phyloP scores from a whole-genome alignment of 106 monocot species.

The Agapanthus africanus region DNA sequence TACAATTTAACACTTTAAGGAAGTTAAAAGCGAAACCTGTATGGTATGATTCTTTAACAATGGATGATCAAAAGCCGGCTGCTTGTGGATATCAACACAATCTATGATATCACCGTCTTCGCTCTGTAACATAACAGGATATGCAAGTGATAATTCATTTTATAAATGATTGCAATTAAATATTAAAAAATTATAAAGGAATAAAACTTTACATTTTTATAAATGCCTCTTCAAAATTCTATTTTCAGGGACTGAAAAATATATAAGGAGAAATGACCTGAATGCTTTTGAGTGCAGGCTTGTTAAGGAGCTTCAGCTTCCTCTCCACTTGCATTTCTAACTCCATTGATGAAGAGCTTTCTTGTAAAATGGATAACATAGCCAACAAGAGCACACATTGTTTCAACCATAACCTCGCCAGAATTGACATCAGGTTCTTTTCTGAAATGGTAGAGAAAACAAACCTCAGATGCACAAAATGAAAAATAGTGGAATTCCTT shows the following conservation, averaged over 20 bases:
- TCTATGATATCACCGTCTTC: conserved; percentile 20
- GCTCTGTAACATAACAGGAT: background rate
- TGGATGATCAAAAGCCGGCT: too few relatives aligned
- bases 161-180: too few relatives aligned
- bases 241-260: background rate
- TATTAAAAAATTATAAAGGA: too few relatives aligned
- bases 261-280: background rate
- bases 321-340: background rate
- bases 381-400: background rate
- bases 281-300: conserved; percentile 1
- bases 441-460: too few relatives aligned
- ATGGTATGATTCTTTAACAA: conserved; percentile 14
- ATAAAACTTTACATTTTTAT: too few relatives aligned
- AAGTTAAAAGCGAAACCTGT: background rate
- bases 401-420: background rate
- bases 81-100: conserved; percentile 12
- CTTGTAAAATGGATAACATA: background rate
- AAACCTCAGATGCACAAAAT: too few relatives aligned
- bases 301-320: conserved; percentile 1
- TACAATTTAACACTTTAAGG: too few relatives aligned
- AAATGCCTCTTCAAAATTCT: background rate
- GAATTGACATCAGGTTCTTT: too few relatives aligned
- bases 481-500: too few relatives aligned
- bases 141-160: background rate
- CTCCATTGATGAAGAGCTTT: background rate